These are phyloP conservation scores for Aspergillus persii DNA, from an alignment of 2,329 filamentous ascomycete species.

Conservation along the genomic window DNA sequence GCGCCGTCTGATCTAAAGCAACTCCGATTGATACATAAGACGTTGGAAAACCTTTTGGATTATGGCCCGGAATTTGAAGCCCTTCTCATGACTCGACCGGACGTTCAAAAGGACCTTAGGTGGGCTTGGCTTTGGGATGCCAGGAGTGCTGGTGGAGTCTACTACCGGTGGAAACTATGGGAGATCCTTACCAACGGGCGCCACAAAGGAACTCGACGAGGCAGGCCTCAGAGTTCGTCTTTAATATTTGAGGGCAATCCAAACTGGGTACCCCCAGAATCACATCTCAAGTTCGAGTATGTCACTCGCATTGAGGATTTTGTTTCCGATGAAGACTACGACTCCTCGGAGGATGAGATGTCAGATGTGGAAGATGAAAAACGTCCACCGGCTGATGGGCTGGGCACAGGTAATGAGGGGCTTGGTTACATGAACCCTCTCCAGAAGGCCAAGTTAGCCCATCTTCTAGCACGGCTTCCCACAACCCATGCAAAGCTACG, in stretches of 20 bases:
- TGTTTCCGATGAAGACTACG: constrained; percentile 78
- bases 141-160: constrained; percentile 73
- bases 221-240: constrained; percentile 54
- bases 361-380: constrained; percentile 46
- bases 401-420: constrained; percentile 42
- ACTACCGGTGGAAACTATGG: constrained; percentile 92
- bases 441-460: constrained; percentile 78
- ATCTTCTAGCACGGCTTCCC: constrained; percentile 79
- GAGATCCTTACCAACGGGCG: constrained; percentile 71
- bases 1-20: constrained; percentile 75
- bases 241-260: constrained; percentile 71
- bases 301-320: constrained; percentile 74
- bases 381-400: constrained; percentile 43
- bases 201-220: constrained; percentile 28
- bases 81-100: constrained; percentile 79
- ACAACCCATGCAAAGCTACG: constrained; percentile 70
- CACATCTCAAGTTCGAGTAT: constrained; percentile 76
- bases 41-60: constrained; percentile 74
- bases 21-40: constrained; percentile 81
- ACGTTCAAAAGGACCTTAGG: constrained; percentile 81
- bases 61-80: constrained; percentile 89
- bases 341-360: constrained; percentile 82
- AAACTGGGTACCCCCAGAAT: constrained; percentile 74
- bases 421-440: constrained; percentile 74
- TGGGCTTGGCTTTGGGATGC: constrained; percentile 96